These are phyloP conservation scores for Ganoderma multipileum DNA, from an alignment of 1,284 basidiomycete genomes.

Conservation along the genomic window DNA sequence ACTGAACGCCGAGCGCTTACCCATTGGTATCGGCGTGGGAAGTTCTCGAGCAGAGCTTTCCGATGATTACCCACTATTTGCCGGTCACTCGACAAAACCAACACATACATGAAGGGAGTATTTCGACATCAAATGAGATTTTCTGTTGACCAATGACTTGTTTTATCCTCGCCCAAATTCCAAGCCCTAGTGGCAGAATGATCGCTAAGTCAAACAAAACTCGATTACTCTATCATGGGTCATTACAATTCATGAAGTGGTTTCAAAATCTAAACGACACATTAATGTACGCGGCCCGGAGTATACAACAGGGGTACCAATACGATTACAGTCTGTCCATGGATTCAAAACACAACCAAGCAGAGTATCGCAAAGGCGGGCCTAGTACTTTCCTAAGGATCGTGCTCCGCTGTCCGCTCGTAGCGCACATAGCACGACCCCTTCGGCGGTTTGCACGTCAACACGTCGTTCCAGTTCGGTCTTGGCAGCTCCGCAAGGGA, in stretches of 20 bases:
- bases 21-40: neutral
- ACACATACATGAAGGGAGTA: neutral
- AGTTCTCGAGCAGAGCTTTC: neutral
- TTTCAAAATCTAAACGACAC: constrained; percentile 1
- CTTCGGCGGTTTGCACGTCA: constrained; percentile 65
- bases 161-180: too few relatives aligned
- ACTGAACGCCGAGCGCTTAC: neutral
- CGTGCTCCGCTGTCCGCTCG: constrained; percentile 23
- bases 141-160: too few relatives aligned
- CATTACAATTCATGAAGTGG: neutral
- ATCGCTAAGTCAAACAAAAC: neutral
- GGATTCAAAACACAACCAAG: neutral
- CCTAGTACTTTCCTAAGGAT: neutral
- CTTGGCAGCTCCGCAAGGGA: constrained; percentile 52
- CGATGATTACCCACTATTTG: neutral
- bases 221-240: neutral
- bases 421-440: constrained; percentile 55
- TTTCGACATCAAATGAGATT: too few relatives aligned
- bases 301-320: constrained; percentile 1
- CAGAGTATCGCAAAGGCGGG: neutral
- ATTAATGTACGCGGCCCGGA: neutral
- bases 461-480: constrained; percentile 79
- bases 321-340: neutral
- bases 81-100: neutral
- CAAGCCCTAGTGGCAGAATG: too few relatives aligned